These are phyloP conservation scores for Monosporascus sp. DNA, from an alignment of 2,329 filamentous ascomycete genomes.

Conservation along the genomic window DNA sequence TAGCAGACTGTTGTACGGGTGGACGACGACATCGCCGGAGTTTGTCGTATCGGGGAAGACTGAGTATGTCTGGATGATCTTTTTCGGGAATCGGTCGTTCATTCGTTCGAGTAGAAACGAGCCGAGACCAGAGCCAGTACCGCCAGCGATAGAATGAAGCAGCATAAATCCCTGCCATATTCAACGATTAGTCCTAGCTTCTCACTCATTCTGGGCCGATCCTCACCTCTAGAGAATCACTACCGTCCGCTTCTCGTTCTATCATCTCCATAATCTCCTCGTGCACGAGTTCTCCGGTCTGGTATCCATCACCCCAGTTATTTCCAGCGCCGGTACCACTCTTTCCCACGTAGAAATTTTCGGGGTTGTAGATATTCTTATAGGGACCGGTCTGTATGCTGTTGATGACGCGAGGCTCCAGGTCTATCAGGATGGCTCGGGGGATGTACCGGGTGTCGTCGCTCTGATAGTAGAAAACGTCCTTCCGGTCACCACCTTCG, in stretches of 20 bases:
- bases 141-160: constrained; percentile 94
- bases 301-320: constrained; percentile 97
- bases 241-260: constrained; percentile 94
- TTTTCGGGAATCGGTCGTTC: constrained; percentile 97
- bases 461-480: constrained; percentile 99
- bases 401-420: constrained; percentile 91
- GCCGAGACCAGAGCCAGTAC: constrained; percentile 91
- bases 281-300: constrained; percentile 83
- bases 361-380: constrained; percentile 98
- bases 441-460: constrained; percentile 99
- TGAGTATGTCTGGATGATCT: constrained; percentile 98
- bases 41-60: constrained; percentile 94
- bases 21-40: constrained; percentile 85
- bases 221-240: constrained; percentile 82
- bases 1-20: constrained; percentile 95
- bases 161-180: constrained; percentile 82
- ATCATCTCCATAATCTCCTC: constrained; percentile 99
- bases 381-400: constrained; percentile 90
- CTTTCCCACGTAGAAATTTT: constrained; percentile 97
- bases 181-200: constrained; percentile 14
- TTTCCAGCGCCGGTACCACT: constrained; percentile 92
- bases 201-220: too few relatives aligned
- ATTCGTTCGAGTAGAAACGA: constrained; percentile 92
- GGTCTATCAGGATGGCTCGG: constrained; percentile 87
- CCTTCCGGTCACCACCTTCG: constrained; percentile 94